These are phyloP conservation scores for Bipolaris oryzae DNA, from an alignment of 2,329 filamentous ascomycete genomes.

Conservation along the genomic window DNA sequence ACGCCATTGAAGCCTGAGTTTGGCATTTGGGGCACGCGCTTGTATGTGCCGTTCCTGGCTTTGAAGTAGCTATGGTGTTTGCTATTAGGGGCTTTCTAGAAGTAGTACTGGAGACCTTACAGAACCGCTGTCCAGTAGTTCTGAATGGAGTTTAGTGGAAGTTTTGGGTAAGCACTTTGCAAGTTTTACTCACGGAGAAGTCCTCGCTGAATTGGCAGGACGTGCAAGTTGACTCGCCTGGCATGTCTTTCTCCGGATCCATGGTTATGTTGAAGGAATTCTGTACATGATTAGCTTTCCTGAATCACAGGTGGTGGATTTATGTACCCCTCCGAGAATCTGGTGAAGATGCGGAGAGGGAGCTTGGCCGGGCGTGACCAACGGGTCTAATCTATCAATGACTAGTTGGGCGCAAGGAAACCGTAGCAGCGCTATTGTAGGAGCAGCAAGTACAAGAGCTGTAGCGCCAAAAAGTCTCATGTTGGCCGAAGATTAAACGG, in stretches of 20 bases:
- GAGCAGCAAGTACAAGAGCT: slow-evolving; percentile 23
- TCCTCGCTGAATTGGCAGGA: slow-evolving; percentile 39
- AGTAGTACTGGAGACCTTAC: slow-evolving; percentile 10
- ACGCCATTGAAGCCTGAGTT: slow-evolving; percentile 37
- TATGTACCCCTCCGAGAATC: slow-evolving; percentile 28
- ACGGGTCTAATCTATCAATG: slow-evolving; percentile 31
- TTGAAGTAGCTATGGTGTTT: slow-evolving; percentile 26
- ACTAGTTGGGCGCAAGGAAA: slow-evolving; percentile 36
- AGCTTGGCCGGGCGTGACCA: slow-evolving; percentile 31
- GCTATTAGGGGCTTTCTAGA: not conserved
- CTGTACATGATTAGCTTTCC: not conserved
- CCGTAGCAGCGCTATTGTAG: slow-evolving; percentile 27
- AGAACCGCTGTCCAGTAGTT: slow-evolving; percentile 44
- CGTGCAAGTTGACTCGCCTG: slow-evolving; percentile 34
- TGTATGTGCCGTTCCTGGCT: slow-evolving; percentile 36
- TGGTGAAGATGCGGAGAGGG: slow-evolving; percentile 37
- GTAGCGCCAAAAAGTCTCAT: slow-evolving; percentile 25
- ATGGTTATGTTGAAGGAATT: slow-evolving; percentile 37
- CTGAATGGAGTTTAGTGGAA: slow-evolving; percentile 4
- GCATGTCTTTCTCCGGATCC: slow-evolving; percentile 29
- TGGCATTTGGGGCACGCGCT: slow-evolving; percentile 32
- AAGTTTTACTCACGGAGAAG: slow-evolving; percentile 21
- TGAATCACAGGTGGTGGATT: not conserved
- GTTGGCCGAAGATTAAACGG: slow-evolving; percentile 2
- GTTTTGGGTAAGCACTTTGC: not conserved